Conservation (phyloP, 2,329 filamentous ascomycete genomes). For the Leptographium lundbergii region DNA sequence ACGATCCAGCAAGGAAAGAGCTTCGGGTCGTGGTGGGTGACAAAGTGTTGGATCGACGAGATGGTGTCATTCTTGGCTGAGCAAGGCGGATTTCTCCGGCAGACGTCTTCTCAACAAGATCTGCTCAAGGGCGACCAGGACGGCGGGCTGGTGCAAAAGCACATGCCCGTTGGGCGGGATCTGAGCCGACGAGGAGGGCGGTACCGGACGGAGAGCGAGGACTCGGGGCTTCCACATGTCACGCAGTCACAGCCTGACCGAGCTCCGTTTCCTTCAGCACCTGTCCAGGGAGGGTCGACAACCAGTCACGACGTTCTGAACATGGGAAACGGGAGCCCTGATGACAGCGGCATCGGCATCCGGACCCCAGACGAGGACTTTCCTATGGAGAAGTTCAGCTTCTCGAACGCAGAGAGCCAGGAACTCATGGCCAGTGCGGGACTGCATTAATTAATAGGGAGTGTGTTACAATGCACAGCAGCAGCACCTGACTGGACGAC, state of each 20-base stretch:
- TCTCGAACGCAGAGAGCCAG: slow-evolving; percentile 15
- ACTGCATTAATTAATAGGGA: slow-evolving; percentile 10
- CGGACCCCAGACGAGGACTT: slow-evolving; percentile 54
- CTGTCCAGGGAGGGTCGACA: slow-evolving; percentile 15
- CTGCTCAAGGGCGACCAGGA: slow-evolving; percentile 1
- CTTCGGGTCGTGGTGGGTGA: slow-evolving; percentile 89
- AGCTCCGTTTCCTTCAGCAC: slow-evolving; percentile 35
- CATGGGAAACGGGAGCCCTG: slow-evolving; percentile 36
- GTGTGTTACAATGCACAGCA: background rate
- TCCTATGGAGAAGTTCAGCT: slow-evolving; percentile 44
- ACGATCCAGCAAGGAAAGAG: slow-evolving; percentile 67
- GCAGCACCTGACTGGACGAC: background rate
- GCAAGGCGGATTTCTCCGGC: slow-evolving; percentile 74
- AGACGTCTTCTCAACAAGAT: slow-evolving; percentile 27
- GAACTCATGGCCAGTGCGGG: slow-evolving; percentile 17
- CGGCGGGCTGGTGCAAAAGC: slow-evolving; percentile 12
- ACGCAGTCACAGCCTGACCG: slow-evolving; percentile 35
- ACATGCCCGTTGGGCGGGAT: slow-evolving; percentile 18
- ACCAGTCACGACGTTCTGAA: slow-evolving; percentile 32
- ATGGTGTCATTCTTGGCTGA: slow-evolving; percentile 86
- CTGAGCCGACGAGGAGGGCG: slow-evolving; percentile 23
- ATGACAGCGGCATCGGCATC: slow-evolving; percentile 67
- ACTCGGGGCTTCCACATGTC: slow-evolving; percentile 30
- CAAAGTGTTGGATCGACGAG: slow-evolving; percentile 91
- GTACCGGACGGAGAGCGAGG: slow-evolving; percentile 33